Evolutionary conservation across 352 stramenopile genomes (phyloP).

Genomic region (Phytophthora hibernalis): DNA sequence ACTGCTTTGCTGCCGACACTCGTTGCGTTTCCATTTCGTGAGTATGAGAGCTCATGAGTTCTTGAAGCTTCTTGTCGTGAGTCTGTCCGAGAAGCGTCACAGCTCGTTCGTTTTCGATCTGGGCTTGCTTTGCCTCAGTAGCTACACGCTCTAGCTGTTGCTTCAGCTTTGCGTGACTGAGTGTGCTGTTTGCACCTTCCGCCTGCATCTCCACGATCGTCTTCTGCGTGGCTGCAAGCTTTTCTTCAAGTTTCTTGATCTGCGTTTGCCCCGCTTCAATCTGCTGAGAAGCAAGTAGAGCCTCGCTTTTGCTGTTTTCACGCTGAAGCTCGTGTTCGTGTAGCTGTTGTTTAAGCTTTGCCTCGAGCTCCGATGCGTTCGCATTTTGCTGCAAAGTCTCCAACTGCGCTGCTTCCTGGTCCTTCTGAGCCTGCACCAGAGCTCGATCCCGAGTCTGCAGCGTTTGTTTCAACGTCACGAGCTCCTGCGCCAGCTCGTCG

Average conservation of each 20-base stretch:
- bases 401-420: constrained; percentile 48
- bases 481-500: constrained; percentile 51
- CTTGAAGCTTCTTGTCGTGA: constrained; percentile 28
- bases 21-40: constrained; percentile 30
- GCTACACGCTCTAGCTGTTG: constrained; percentile 37
- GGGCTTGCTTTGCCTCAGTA: constrained; percentile 27
- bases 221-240: constrained; percentile 42
- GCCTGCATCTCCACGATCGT: constrained; percentile 21
- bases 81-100: constrained; percentile 22
- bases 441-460: constrained; percentile 49
- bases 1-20: constrained; percentile 7
- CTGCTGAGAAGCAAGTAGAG: constrained; percentile 35
- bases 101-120: constrained; percentile 22
- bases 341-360: constrained; percentile 46
- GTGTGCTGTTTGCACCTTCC: constrained; percentile 18
- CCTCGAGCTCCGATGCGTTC: constrained; percentile 45
- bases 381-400: constrained; percentile 53
- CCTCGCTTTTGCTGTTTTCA: constrained; percentile 42
- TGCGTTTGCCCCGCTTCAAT: constrained; percentile 36
- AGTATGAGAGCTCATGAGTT: constrained; percentile 31
- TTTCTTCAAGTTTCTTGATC: constrained; percentile 41
- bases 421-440: constrained; percentile 49
- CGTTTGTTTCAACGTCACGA: constrained; percentile 46
- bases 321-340: constrained; percentile 47
- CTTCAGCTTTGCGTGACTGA: constrained; percentile 26